Evolutionary conservation across 2,329 filamentous ascomycete genomes (phyloP).

Genomic region (Bisporella sp.): DNA sequence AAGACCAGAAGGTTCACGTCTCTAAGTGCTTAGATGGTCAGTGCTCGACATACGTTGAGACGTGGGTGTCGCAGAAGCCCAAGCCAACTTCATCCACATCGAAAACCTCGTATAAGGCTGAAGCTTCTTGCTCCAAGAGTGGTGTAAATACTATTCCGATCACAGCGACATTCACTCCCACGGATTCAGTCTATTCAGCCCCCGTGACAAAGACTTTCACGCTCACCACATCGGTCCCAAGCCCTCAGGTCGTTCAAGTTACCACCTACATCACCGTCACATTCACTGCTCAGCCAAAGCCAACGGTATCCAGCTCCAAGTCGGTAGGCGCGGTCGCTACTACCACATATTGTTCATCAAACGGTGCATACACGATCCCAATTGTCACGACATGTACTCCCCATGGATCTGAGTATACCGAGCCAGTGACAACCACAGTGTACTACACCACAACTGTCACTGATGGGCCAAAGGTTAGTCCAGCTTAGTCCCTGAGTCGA

Average conservation of each 20-base stretch:
- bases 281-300: background rate
- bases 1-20: slow-evolving; percentile 3
- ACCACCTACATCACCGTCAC: slow-evolving; percentile 4
- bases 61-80: slow-evolving; percentile 7
- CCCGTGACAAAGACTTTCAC: slow-evolving; percentile 4
- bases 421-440: too few species aligned
- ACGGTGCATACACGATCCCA: too few species aligned
- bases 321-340: too few species aligned
- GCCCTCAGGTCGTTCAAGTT: slow-evolving; percentile 2
- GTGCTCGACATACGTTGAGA: slow-evolving; percentile 6
- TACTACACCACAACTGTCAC: too few species aligned
- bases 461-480: too few species aligned
- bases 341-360: too few species aligned
- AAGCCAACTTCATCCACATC: background rate
- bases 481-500: too few species aligned
- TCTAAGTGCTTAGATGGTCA: slow-evolving; percentile 3
- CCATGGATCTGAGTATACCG: too few species aligned
- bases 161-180: slow-evolving; percentile 1
- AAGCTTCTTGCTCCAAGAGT: background rate
- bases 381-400: too few species aligned
- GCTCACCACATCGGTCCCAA: slow-evolving; percentile 1
- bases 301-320: too few species aligned
- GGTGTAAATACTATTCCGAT: slow-evolving; percentile 8
- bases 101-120: background rate
- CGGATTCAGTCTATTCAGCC: slow-evolving; percentile 1